These are phyloP conservation scores for Hirsutella minnesotensis DNA, from an alignment of 2,329 filamentous ascomycete genomes.

Conservation along the genomic window DNA sequence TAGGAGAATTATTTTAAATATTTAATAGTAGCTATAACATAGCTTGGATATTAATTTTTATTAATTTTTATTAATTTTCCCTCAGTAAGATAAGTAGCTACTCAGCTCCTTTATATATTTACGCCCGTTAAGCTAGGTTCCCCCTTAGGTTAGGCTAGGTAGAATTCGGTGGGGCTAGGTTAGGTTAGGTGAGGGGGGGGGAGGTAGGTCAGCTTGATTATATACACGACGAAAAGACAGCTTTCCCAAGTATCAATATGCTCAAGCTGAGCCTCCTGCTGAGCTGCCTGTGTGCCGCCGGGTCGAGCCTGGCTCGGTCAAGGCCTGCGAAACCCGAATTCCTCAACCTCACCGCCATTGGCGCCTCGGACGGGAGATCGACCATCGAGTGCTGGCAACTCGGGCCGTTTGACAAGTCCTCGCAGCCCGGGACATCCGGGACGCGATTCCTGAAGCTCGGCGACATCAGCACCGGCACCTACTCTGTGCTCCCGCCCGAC, in stretches of 20 bases:
- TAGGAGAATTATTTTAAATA: too few relatives aligned
- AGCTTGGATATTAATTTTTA: too few relatives aligned
- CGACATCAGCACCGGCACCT: constrained; percentile 18
- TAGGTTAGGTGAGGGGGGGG: too few relatives aligned
- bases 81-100: too few relatives aligned
- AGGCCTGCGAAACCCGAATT: neutral
- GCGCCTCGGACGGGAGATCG: constrained; percentile 22
- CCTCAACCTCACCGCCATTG: constrained; percentile 30
- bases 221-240: too few relatives aligned
- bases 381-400: constrained; percentile 35
- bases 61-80: too few relatives aligned
- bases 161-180: too few relatives aligned
- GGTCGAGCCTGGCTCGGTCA: neutral
- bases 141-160: too few relatives aligned
- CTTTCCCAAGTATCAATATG: neutral
- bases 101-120: too few relatives aligned
- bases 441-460: constrained; percentile 21
- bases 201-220: too few relatives aligned
- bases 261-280: neutral
- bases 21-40: too few relatives aligned
- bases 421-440: constrained; percentile 17
- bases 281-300: neutral
- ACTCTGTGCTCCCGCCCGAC: constrained; percentile 20
- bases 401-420: constrained; percentile 10
- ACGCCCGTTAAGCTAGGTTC: too few relatives aligned